phyloP scores from a whole-genome alignment of 805 yeast species.

The Candida suzukii region DNA sequence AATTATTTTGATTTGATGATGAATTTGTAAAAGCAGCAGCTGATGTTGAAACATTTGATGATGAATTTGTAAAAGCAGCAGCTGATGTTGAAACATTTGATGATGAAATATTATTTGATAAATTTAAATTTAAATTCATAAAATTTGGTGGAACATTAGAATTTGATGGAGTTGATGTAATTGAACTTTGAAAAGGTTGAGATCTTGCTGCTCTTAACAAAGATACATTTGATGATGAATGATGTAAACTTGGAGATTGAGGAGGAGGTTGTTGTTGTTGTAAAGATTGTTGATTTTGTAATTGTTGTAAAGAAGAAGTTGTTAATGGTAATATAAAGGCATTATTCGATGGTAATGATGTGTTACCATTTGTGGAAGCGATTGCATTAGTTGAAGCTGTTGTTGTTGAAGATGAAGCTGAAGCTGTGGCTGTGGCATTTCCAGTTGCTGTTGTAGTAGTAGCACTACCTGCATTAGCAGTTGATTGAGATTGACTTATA shows the following conservation, averaged over 20 bases:
- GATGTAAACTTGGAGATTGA: constrained; percentile 14
- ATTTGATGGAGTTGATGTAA: background rate
- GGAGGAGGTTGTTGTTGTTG: constrained; percentile 12
- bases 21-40: background rate
- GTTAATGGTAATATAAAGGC: constrained; percentile 7
- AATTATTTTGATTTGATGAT: too few relatives aligned
- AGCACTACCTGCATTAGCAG: background rate
- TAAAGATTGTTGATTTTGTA: constrained; percentile 6
- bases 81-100: background rate
- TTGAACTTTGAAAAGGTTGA: background rate
- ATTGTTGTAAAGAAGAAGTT: constrained; percentile 8
- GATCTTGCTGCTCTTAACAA: constrained; percentile 18
- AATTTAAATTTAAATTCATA: background rate
- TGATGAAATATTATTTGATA: background rate
- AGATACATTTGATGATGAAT: constrained; percentile 25
- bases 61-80: background rate
- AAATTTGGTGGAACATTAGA: background rate
- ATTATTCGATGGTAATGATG: constrained; percentile 24
- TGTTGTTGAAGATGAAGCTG: background rate
- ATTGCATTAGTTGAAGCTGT: background rate
- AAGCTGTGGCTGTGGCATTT: constrained; percentile 2
- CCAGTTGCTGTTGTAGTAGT: constrained; percentile 14
- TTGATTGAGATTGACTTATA: constrained; percentile 6
- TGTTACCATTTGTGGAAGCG: constrained; percentile 5
- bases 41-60: background rate